Base-by-base conservation (phyloP, 345 rosid species). In the Orychophragmus violaceus region DNA sequence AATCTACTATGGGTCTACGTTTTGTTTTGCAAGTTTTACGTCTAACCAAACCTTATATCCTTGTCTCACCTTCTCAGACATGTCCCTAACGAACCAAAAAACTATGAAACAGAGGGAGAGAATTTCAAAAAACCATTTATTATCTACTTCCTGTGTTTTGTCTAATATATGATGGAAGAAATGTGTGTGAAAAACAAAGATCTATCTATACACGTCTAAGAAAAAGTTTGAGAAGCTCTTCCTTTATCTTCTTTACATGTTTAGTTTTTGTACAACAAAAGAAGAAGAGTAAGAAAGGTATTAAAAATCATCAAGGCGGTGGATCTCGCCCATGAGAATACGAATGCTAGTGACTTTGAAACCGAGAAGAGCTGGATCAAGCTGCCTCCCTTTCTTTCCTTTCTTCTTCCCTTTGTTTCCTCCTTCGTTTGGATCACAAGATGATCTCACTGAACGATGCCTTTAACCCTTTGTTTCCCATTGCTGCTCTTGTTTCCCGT, bases 301-400 rank as follows among this genome's bases (percentile, higher is more conserved):
- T 71, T 79, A 88, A 70, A 77, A 88, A 62, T 90, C 97, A 5
- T 86, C 87, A 28, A 78, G 17, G 0, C 88, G 78, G 19, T 87
- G 94, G 48, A 88, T 91, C 74, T 91, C 94, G 16, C 96, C 97
- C 96, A 88, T 91, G 84, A 90, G 80, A 16, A 91, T 88, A 8
- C 96, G 97, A 66, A 88, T 91, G 84, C 97, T 87, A 1, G 88
- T 72, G 21, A 91, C 94, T 62, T 88, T 88, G 70, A 88, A 91
- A 30, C 97, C 97, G 18, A 91, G 88, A 59, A 88, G 96, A 22
- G 94, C 82, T 1, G 89, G 98, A 78, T 91, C 95, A 1, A 88
- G 82, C 64, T 91, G 98, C 74, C 86, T 82, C 59, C 95, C 95
- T 66, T 85, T 89, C 81, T 91, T 91, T 49, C 94, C 98, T 72